phyloP scores from a whole-genome alignment of 2,329 filamentous ascomycete genomes.

The Magnaporthiopsis poae region DNA sequence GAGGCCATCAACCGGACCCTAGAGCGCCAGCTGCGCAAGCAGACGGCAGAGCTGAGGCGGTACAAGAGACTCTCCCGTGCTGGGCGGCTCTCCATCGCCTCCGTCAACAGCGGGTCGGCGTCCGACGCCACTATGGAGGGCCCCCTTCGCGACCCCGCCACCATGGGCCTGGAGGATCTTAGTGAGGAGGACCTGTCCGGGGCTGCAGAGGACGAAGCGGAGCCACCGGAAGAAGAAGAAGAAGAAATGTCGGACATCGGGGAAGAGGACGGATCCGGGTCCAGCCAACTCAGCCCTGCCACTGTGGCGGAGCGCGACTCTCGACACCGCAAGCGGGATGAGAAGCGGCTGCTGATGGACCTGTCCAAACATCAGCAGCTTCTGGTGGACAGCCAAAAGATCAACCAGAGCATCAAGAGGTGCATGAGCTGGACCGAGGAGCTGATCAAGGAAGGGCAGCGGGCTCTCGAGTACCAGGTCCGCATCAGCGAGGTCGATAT shows the following conservation, averaged over 20 bases:
- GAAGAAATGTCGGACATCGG: constrained; percentile 42
- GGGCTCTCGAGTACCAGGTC: constrained; percentile 75
- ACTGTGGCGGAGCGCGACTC: constrained; percentile 32
- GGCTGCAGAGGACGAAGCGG: constrained; percentile 21
- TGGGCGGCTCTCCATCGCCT: constrained; percentile 57
- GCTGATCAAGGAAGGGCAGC: constrained; percentile 78
- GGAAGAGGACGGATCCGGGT: constrained; percentile 22
- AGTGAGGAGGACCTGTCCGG: constrained; percentile 32
- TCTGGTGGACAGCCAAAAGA: constrained; percentile 80
- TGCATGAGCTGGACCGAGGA: constrained; percentile 85
- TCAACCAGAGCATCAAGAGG: constrained; percentile 85
- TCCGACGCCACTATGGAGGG: constrained; percentile 34
- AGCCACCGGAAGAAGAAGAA: constrained; percentile 33
- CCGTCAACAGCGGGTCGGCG: constrained; percentile 32
- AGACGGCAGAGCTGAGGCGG: constrained; percentile 76
- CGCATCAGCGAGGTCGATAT: constrained; percentile 69
- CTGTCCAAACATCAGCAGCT: constrained; percentile 81
- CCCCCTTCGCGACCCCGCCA: constrained; percentile 30
- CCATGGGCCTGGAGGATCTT: constrained; percentile 39
- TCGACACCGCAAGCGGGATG: constrained; percentile 60
- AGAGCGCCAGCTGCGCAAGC: constrained; percentile 82
- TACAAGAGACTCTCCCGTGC: constrained; percentile 78
- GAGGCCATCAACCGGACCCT: constrained; percentile 90
- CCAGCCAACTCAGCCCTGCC: constrained; percentile 29
- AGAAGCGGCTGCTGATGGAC: constrained; percentile 74